phyloP scores from a whole-genome alignment of 2,329 filamentous ascomycete genomes.

The Colletotrichum costaricense region DNA sequence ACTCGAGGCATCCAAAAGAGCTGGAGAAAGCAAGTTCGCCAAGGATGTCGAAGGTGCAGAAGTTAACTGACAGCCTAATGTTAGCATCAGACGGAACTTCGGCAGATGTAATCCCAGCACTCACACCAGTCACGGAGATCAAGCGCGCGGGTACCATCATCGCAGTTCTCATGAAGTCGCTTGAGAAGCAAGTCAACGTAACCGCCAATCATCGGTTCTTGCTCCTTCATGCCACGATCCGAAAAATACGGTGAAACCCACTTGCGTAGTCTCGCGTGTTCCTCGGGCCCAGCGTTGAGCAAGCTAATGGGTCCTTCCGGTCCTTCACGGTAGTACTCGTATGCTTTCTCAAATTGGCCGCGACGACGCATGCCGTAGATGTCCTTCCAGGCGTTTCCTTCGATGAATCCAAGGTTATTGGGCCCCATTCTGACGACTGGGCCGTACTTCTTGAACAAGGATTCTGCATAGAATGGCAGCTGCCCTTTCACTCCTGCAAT shows the following conservation, averaged over 20 bases:
- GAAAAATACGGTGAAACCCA: slow-evolving; percentile 43
- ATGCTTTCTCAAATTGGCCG: background rate
- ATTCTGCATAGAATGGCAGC: background rate
- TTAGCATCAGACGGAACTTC: too few relatives aligned
- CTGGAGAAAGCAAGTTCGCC: slow-evolving; percentile 43
- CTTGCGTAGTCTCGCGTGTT: slow-evolving; percentile 38
- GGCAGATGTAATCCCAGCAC: background rate
- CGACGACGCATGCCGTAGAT: slow-evolving; percentile 46
- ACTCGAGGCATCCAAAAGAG: slow-evolving; percentile 41
- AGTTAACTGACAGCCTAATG: slow-evolving; percentile 35
- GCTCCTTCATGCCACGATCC: slow-evolving; percentile 42
- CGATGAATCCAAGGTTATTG: slow-evolving; percentile 51
- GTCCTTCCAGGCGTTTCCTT: slow-evolving; percentile 48
- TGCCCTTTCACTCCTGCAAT: background rate
- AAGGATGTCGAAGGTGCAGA: slow-evolving; percentile 44
- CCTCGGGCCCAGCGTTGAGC: background rate
- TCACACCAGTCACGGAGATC: background rate
- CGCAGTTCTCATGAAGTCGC: slow-evolving; percentile 27
- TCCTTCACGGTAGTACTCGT: background rate
- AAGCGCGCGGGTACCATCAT: background rate
- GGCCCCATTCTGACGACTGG: slow-evolving; percentile 52
- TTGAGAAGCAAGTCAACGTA: slow-evolving; percentile 42
- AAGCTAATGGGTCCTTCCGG: background rate
- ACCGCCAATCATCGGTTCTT: slow-evolving; percentile 41
- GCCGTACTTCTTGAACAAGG: slow-evolving; percentile 37